Conservation (phyloP, 1,284 basidiomycete species). For the Inonotus hispidus region DNA sequence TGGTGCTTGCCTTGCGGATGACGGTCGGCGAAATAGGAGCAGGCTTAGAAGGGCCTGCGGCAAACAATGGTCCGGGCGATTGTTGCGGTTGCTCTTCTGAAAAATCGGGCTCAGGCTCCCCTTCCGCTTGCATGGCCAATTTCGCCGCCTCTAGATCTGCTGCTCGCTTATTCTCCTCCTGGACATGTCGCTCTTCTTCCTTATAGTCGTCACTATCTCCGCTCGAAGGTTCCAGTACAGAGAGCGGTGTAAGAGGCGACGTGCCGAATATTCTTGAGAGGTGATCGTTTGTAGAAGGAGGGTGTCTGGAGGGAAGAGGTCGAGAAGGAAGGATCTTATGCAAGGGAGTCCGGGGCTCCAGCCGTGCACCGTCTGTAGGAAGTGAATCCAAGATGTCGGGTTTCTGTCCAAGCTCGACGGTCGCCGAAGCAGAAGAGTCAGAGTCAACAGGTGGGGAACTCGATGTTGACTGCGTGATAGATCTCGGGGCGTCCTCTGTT, state of each 20-base stretch:
- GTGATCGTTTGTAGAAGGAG: neutral
- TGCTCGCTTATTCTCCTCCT: neutral
- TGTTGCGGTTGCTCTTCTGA: neutral
- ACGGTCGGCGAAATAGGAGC: neutral
- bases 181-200: neutral
- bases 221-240: neutral
- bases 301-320: neutral
- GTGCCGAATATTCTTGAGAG: neutral
- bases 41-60: neutral
- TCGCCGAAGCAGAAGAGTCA: neutral
- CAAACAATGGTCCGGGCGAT: neutral
- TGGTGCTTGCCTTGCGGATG: neutral
- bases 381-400: neutral
- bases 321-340: slow-evolving; percentile 4
- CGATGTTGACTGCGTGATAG: neutral
- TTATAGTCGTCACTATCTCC: slow-evolving; percentile 1
- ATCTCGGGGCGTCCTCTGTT: neutral
- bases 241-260: slow-evolving; percentile 9
- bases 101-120: neutral
- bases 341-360: neutral
- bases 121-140: neutral
- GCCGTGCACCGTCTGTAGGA: neutral
- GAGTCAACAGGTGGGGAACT: neutral
- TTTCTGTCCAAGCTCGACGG: neutral
- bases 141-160: neutral